Base-by-base conservation (phyloP, 805 yeast species). In the Kuraishia ogatae region DNA sequence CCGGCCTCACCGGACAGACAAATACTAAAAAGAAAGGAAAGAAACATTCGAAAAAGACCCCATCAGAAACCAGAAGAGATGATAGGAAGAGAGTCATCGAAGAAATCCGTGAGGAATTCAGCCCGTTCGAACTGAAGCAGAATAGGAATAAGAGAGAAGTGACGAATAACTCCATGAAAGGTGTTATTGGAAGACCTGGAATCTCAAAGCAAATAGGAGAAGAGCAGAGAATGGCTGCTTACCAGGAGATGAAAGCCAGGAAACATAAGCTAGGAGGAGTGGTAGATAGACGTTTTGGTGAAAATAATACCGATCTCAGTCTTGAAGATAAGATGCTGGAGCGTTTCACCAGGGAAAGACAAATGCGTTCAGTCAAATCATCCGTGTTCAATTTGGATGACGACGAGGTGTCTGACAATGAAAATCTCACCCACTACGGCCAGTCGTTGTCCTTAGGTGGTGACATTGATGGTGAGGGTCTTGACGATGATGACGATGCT, bases 311-410 rank as follows among this genome's bases (percentile, higher is more conserved):
- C 7, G 69, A 75, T 51, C 64, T 94, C 75, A 80, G 86, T n/a
- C 84, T 84, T 13, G 98, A 94, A 69, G 97, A 94, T 61, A 89
- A 87, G 69, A 91, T 91, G 97, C 80, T 94, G 71, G 97, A 87
- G 66, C 84, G 99, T 73, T 94, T 90, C 74, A 89, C 97, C 2
- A 82, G 85, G 55, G 98, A 93, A 73, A 79, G 88, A 66, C 96
- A 90, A 67, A 64, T 78, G 19, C 79, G 79, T 57, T 67, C 79
- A 1, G 72, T 81, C n/a, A 84, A 78, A 61, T 73, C 77, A 48
- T 80, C 83, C 29, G 64, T 88, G 58, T 93, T 82, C 63, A 86
- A 88, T 64, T 80, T 92, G 53, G 93, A 89, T 28, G 94, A 87
- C 60, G 84, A 80, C 53, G 82, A 79, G 22, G 82, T 64, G 51